Percentiles rank a stretch among this genome's conserved stretches.
Conservation (phyloP, 192 early-diverging fungal species). For the Coemansia sp. region DNA sequence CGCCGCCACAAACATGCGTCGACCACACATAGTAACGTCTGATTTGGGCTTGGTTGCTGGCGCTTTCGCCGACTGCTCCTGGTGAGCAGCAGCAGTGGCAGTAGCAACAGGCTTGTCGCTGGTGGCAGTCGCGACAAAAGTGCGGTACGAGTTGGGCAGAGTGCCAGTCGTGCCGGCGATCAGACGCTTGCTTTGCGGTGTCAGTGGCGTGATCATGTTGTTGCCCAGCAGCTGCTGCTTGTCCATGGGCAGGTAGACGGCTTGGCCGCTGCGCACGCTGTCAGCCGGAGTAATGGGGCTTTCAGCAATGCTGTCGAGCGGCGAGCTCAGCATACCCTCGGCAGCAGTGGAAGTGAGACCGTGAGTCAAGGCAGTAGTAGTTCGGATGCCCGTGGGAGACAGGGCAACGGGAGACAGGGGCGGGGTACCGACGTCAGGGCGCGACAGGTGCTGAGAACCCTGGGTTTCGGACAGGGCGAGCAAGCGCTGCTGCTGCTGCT, state of each 20-base stretch:
- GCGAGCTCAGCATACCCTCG: conserved; percentile 16
- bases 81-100: not conserved
- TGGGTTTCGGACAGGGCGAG: not conserved
- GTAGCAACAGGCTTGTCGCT: not conserved
- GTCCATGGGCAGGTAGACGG: conserved; percentile 21
- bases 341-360: not conserved
- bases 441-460: not conserved
- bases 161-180: conserved; percentile 30
- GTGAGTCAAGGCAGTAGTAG: not conserved
- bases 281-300: conserved; percentile 39
- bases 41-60: conserved; percentile 30
- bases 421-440: conserved; percentile 11
- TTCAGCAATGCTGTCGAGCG: conserved; percentile 8
- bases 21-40: conserved; percentile 65
- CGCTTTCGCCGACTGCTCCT: conserved; percentile 4
- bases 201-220: conserved; percentile 42
- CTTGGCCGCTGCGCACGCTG: conserved; percentile 19
- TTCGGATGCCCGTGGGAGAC: conserved; percentile 2
- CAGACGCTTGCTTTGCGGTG: conserved; percentile 26
- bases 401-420: conserved; percentile 29
- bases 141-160: conserved; percentile 40
- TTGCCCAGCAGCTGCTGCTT: conserved; percentile 42
- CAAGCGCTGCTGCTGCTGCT: not conserved
- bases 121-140: conserved; percentile 19
- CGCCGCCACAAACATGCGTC: conserved; percentile 82